phyloP scores from a whole-genome alignment of 768 basidiomycete genomes.

The Podaxis rugospora region DNA sequence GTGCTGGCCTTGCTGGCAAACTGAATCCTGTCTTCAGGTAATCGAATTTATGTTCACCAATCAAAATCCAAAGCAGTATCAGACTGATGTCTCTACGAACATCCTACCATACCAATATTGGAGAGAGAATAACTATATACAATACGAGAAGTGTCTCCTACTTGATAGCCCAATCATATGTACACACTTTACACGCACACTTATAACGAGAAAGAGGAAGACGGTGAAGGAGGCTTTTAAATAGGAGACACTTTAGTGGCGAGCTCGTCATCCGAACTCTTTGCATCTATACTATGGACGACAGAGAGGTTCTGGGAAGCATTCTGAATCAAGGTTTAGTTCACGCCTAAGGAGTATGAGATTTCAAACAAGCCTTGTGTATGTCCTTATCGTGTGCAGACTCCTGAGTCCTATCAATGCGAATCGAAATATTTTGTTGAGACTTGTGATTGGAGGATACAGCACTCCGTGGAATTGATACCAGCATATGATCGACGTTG shows the following conservation, averaged over 20 bases:
- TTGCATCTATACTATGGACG: neutral
- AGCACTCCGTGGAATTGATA: slow-evolving; percentile 26
- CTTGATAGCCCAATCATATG: neutral
- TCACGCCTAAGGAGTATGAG: too few relatives aligned
- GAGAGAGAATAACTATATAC: neutral
- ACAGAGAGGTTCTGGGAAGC: neutral
- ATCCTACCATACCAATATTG: neutral
- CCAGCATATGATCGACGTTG: slow-evolving; percentile 27
- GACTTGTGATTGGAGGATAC: slow-evolving; percentile 15
- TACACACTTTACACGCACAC: neutral
- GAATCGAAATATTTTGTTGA: slow-evolving; percentile 28
- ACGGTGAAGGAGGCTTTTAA: neutral
- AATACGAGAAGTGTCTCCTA: too few relatives aligned
- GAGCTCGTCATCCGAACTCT: neutral
- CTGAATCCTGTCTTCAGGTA: neutral
- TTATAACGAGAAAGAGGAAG: neutral
- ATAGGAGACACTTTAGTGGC: neutral
- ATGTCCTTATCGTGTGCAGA: slow-evolving; percentile 3
- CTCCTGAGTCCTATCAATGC: slow-evolving; percentile 28
- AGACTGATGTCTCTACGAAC: neutral
- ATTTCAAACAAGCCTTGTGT: neutral
- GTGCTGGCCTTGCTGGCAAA: neutral
- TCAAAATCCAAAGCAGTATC: neutral
- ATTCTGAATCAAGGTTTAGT: neutral
- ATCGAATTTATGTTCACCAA: neutral